Conservation (phyloP, 768 basidiomycete species). For the Astraeus odoratus region DNA sequence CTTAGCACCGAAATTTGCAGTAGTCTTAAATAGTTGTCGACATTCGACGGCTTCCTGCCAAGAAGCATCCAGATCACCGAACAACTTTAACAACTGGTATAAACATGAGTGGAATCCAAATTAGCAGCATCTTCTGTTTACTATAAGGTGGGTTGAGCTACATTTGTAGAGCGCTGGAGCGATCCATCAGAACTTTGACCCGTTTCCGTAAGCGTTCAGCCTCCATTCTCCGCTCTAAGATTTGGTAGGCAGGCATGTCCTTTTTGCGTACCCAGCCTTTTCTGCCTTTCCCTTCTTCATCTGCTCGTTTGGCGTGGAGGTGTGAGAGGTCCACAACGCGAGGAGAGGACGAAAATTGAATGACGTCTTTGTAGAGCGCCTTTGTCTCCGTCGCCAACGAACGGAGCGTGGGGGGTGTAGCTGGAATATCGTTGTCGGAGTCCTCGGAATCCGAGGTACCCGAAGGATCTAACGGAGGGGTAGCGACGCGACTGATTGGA, state of each 20-base stretch:
- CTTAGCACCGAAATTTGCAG: no score
- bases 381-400: conserved; percentile 79
- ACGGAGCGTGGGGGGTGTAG: conserved; percentile 47
- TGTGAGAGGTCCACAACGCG: conserved; percentile 80
- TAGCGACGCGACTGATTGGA: conserved; percentile 41
- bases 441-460: conserved; percentile 61
- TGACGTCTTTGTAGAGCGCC: conserved; percentile 81
- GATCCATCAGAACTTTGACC: conserved; percentile 65
- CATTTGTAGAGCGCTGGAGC: conserved; percentile 34
- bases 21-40: no score
- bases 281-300: conserved; percentile 36
- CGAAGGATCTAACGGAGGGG: conserved; percentile 64
- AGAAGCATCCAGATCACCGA: no score
- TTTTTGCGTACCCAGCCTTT: conserved; percentile 77
- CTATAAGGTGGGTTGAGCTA: not conserved
- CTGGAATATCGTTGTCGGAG: conserved; percentile 43
- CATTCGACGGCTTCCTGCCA: no score
- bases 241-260: conserved; percentile 74
- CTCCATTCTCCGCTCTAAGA: conserved; percentile 69
- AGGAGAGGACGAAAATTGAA: conserved; percentile 75
- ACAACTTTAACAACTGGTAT: not conserved
- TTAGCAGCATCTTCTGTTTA: no score
- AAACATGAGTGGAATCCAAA: not conserved
- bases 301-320: conserved; percentile 44
- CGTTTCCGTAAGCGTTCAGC: conserved; percentile 64